These are phyloP conservation scores for Annulohypoxylon stygium DNA, from an alignment of 495 filamentous ascomycete species.

Conservation along the genomic window DNA sequence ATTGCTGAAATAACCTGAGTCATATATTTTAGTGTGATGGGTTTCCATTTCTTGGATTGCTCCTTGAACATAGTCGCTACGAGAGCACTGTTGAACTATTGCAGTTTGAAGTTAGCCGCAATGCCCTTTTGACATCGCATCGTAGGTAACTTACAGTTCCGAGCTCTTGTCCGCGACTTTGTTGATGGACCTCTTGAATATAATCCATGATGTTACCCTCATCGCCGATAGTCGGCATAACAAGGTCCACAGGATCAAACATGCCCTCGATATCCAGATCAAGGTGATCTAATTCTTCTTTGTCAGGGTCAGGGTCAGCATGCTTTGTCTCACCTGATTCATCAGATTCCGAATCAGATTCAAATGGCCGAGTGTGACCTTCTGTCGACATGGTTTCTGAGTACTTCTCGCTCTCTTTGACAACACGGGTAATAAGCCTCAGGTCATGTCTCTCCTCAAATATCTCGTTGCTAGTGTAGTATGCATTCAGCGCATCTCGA, in stretches of 20 bases:
- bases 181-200: slow-evolving; percentile 45
- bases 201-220: slow-evolving; percentile 44
- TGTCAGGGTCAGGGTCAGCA: not conserved
- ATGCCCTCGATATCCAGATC: slow-evolving; percentile 44
- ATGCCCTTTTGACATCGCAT: not conserved
- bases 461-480: slow-evolving; percentile 57
- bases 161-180: slow-evolving; percentile 51
- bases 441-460: slow-evolving; percentile 55
- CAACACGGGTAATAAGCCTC: slow-evolving; percentile 61
- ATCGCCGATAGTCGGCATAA: not conserved
- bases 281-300: slow-evolving; percentile 18
- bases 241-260: slow-evolving; percentile 24
- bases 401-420: slow-evolving; percentile 59
- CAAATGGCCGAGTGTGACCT: slow-evolving; percentile 60
- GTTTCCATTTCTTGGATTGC: slow-evolving; percentile 68
- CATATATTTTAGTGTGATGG: slow-evolving; percentile 62
- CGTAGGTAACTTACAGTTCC: slow-evolving; percentile 45
- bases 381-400: slow-evolving; percentile 52
- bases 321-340: not conserved
- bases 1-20: slow-evolving; percentile 59
- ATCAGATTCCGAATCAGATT: not conserved
- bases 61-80: slow-evolving; percentile 64
- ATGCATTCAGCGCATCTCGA: slow-evolving; percentile 49
- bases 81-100: slow-evolving; percentile 55
- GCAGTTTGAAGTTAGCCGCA: slow-evolving; percentile 5